A percentile compares a stretch with the other conserved stretches of the same genome.
Evolutionary conservation across 1,139 yeast species (phyloP).

Genomic region (Kodamaea arcana): DNA sequence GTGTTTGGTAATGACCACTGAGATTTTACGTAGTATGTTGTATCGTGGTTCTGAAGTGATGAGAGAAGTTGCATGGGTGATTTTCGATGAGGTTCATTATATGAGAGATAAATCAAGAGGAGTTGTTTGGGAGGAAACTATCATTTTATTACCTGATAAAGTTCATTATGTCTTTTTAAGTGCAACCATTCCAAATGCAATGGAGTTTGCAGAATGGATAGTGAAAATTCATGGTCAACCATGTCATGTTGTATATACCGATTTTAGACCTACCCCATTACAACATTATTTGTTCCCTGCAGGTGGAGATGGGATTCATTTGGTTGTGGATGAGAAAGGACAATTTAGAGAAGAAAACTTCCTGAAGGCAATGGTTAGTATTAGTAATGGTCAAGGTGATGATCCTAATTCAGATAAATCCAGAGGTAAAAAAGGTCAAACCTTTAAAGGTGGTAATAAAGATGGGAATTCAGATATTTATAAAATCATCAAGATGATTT

Average conservation of each 20-base stretch:
- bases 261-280: conserved; percentile 96
- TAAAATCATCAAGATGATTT: conserved; percentile 95
- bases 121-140: conserved; percentile 99
- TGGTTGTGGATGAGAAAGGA: conserved; percentile 97
- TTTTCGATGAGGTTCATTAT: conserved; percentile 94
- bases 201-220: conserved; percentile 98
- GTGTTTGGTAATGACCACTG: conserved; percentile 97
- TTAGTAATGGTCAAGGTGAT: conserved; percentile 78
- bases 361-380: conserved; percentile 96
- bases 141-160: conserved; percentile 90
- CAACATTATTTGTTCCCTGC: conserved; percentile 97
- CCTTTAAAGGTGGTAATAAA: conserved; percentile 85
- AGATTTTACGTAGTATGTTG: conserved; percentile 86
- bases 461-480: conserved; percentile 89
- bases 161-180: conserved; percentile 84
- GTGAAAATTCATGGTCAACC: conserved; percentile 94
- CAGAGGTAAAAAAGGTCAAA: conserved; percentile 74
- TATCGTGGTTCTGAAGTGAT: conserved; percentile 92
- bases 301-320: conserved; percentile 94
- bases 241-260: conserved; percentile 97
- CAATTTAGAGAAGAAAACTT: conserved; percentile 95
- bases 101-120: conserved; percentile 96
- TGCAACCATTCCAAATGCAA: conserved; percentile 97
- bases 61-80: conserved; percentile 96
- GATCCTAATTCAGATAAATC: conserved; percentile 63